phyloP scores from a whole-genome alignment of 495 filamentous ascomycete genomes.

The Penicillium pulvis region DNA sequence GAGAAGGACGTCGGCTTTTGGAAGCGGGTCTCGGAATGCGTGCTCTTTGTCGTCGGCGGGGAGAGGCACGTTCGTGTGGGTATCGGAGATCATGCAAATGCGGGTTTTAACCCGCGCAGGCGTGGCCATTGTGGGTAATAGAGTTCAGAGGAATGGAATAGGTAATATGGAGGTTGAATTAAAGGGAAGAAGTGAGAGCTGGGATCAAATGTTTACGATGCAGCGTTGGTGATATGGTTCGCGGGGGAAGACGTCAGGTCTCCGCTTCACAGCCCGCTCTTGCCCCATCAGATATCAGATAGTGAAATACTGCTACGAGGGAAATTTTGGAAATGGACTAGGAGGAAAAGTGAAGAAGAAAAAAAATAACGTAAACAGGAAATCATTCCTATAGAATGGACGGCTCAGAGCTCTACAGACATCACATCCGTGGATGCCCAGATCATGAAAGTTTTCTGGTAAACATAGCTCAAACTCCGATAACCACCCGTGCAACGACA shows the following conservation, averaged over 20 bases:
- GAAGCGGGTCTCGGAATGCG: conserved; percentile 51
- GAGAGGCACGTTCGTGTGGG: conserved; percentile 49
- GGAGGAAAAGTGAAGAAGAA: conserved; percentile 14
- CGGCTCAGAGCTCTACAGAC: conserved; percentile 49
- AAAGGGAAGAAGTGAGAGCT: not conserved
- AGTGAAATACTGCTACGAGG: not conserved
- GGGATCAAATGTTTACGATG: conserved; percentile 1
- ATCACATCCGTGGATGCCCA: conserved; percentile 46
- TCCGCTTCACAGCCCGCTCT: conserved; percentile 8
- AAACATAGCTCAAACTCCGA: conserved; percentile 53
- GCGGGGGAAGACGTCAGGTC: conserved; percentile 14
- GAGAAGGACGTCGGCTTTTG: conserved; percentile 63
- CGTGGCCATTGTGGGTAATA: conserved; percentile 17
- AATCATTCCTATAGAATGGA: conserved; percentile 43
- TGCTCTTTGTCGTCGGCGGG: conserved; percentile 25
- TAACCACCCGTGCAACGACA: conserved; percentile 45
- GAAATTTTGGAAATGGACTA: conserved; percentile 4
- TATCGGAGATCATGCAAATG: conserved; percentile 65
- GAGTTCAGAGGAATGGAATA: not conserved
- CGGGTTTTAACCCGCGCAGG: conserved; percentile 42
- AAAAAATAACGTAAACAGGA: conserved; percentile 33
- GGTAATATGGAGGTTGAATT: conserved; percentile 3
- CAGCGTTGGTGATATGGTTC: not conserved
- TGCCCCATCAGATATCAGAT: conserved; percentile 1
- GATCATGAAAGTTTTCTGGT: conserved; percentile 45